These are phyloP conservation scores for Aspergillus cristatus DNA, from an alignment of 495 filamentous ascomycete genomes.

Conservation along the genomic window DNA sequence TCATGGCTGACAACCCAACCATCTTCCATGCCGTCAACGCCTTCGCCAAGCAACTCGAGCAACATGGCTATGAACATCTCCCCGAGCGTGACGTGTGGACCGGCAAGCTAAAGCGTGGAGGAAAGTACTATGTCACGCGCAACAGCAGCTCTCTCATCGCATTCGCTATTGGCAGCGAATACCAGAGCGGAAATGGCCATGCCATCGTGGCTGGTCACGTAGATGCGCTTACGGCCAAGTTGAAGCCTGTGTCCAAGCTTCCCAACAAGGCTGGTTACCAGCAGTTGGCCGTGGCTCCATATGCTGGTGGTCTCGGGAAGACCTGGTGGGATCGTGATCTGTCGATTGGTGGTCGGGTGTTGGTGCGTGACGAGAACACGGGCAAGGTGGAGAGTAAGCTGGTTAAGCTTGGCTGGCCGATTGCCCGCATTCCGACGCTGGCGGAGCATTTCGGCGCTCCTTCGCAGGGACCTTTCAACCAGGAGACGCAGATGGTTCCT, in stretches of 20 bases:
- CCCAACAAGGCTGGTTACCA: constrained; percentile 70
- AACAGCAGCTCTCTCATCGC: constrained; percentile 82
- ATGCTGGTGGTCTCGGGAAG: constrained; percentile 72
- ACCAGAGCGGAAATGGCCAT: constrained; percentile 77
- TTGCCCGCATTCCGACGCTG: constrained; percentile 86
- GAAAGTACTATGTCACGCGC: constrained; percentile 80
- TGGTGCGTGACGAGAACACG: constrained; percentile 60
- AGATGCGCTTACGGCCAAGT: constrained; percentile 76
- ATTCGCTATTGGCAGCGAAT: constrained; percentile 75
- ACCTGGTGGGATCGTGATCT: constrained; percentile 97
- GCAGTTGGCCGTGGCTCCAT: constrained; percentile 89
- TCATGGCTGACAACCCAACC: constrained; percentile 83
- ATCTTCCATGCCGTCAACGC: constrained; percentile 80
- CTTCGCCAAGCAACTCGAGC: constrained; percentile 61
- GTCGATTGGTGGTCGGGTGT: constrained; percentile 77
- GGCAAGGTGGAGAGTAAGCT: constrained; percentile 77
- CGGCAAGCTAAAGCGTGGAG: constrained; percentile 62
- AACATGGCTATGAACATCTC: constrained; percentile 66
- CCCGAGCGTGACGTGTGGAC: constrained; percentile 72
- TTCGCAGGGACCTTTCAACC: constrained; percentile 69
- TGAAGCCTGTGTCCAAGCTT: constrained; percentile 85
- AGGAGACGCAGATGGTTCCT: constrained; percentile 88
- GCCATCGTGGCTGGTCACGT: constrained; percentile 80
- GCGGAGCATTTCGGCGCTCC: constrained; percentile 88
- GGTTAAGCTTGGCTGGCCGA: constrained; percentile 86